Evolutionary conservation across 257 asterid species (phyloP).

Genomic region (Rubia yunnanensis): DNA sequence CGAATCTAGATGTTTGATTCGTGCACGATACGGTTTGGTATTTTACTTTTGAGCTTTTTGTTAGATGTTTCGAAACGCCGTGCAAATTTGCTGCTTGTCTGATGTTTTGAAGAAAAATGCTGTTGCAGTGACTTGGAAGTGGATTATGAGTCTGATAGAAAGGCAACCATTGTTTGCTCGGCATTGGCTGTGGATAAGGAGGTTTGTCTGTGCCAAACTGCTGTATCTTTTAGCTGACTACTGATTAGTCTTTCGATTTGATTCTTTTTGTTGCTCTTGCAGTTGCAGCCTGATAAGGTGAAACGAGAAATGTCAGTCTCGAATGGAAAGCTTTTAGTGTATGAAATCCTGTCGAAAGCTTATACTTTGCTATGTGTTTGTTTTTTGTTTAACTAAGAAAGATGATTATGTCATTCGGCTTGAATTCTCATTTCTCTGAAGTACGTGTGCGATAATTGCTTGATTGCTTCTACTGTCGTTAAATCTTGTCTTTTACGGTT

Average conservation of each 20-base stretch:
- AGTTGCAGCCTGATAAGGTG: constrained; percentile 94
- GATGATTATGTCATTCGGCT: neutral
- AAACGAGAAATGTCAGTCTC: constrained; percentile 55
- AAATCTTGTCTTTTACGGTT: neutral
- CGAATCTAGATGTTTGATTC: neutral
- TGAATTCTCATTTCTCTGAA: neutral
- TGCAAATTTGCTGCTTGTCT: neutral
- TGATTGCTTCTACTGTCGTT: neutral
- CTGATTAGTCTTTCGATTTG: constrained; percentile 1
- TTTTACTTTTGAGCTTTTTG: too few relatives aligned
- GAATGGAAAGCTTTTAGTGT: constrained; percentile 72
- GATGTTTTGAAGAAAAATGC: neutral
- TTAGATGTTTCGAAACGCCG: too few relatives aligned
- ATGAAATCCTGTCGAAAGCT: constrained; percentile 11
- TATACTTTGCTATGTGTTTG: neutral
- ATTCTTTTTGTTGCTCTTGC: constrained; percentile 21
- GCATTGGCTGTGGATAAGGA: constrained; percentile 80
- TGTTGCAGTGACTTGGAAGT: constrained; percentile 72
- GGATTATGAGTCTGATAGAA: constrained; percentile 54
- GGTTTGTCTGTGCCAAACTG: constrained; percentile 29
- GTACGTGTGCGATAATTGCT: too few relatives aligned
- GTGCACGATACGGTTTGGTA: neutral
- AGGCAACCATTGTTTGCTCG: constrained; percentile 52
- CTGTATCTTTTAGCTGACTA: constrained; percentile 3
- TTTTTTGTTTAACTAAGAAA: too few relatives aligned